These are phyloP conservation scores for Paramecium sexaurelia DNA, from an alignment of 73 alveolate species.

Conservation along the genomic window DNA sequence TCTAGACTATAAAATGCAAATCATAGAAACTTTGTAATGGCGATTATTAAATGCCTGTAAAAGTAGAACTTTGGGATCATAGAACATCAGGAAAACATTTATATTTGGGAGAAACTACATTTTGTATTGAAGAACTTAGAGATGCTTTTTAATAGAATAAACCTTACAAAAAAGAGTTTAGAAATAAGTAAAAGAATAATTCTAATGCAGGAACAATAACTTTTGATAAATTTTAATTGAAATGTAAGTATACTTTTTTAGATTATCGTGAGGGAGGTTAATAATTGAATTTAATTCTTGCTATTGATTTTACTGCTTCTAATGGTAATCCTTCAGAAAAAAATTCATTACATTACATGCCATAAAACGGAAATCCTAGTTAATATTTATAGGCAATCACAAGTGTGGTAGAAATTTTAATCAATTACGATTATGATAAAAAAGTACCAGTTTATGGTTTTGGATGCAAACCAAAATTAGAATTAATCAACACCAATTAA, in stretches of 20 bases:
- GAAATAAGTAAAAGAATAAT: slow-evolving; percentile 35
- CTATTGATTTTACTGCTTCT: slow-evolving; percentile 94
- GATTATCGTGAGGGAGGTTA: slow-evolving; percentile 93
- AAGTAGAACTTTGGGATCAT: slow-evolving; percentile 59
- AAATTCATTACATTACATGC: slow-evolving; percentile 85
- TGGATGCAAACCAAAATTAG: slow-evolving; percentile 85
- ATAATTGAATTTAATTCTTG: slow-evolving; percentile 82
- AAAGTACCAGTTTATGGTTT: slow-evolving; percentile 93
- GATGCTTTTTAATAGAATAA: neutral
- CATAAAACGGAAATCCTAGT: slow-evolving; percentile 71
- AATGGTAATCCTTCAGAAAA: slow-evolving; percentile 81
- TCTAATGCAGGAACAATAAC: neutral
- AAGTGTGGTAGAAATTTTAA: slow-evolving; percentile 84
- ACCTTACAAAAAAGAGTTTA: neutral
- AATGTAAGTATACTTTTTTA: slow-evolving; percentile 67
- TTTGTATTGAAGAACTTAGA: slow-evolving; percentile 8
- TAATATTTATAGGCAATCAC: slow-evolving; percentile 83
- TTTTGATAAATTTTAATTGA: neutral
- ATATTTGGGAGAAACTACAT: slow-evolving; percentile 38
- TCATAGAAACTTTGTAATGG: slow-evolving; percentile 65
- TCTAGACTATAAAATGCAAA: neutral
- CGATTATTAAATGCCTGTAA: slow-evolving; percentile 56
- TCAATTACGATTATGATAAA: slow-evolving; percentile 91
- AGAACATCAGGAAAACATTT: slow-evolving; percentile 43
- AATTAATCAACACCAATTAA: slow-evolving; percentile 5